These are phyloP conservation scores for Tylopilus subfusipes DNA, from an alignment of 768 basidiomycete genomes.

Conservation along the genomic window DNA sequence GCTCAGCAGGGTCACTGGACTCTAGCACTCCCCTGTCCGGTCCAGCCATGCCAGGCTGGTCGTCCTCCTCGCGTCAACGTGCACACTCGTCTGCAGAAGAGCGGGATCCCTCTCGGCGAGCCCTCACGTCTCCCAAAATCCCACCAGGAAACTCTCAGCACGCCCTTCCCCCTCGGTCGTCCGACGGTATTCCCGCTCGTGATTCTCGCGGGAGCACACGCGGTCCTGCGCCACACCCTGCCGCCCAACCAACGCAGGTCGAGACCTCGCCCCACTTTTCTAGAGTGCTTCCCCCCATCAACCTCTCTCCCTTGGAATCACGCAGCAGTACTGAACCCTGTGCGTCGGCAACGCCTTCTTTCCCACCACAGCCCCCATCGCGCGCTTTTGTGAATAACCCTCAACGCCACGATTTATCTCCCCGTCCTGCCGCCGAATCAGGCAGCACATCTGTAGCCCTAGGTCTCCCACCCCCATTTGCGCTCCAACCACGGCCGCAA, in stretches of 20 bases:
- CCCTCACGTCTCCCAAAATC: slow-evolving; percentile 8
- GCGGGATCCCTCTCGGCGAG: slow-evolving; percentile 14
- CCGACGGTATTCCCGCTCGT: slow-evolving; percentile 7
- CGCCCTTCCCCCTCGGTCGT: slow-evolving; percentile 2
- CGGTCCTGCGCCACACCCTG: slow-evolving; percentile 6
- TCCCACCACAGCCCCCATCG: slow-evolving; percentile 26
- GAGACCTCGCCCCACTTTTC: slow-evolving; percentile 27
- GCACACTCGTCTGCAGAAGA: slow-evolving; percentile 17
- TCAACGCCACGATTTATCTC: slow-evolving; percentile 20
- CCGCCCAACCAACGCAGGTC: slow-evolving; percentile 6
- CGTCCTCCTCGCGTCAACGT: slow-evolving; percentile 12
- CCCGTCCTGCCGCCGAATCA: slow-evolving; percentile 17
- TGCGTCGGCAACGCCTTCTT: slow-evolving; percentile 20
- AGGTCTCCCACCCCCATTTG: slow-evolving; percentile 52
- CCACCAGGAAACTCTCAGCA: slow-evolving; percentile 3
- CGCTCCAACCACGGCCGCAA: slow-evolving; percentile 63
- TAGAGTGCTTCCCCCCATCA: slow-evolving; percentile 29
- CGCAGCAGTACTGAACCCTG: slow-evolving; percentile 15
- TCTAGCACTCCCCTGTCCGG: slow-evolving; percentile 44
- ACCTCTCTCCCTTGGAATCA: slow-evolving; percentile 14
- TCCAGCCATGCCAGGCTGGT: slow-evolving; percentile 50
- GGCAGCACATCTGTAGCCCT: slow-evolving; percentile 8
- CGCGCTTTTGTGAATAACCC: slow-evolving; percentile 13
- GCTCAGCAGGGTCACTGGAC: slow-evolving; percentile 31
- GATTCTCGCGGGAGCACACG: slow-evolving; percentile 14